phyloP scores from a whole-genome alignment of 805 yeast genomes.

The Myxozyma melibiosi region DNA sequence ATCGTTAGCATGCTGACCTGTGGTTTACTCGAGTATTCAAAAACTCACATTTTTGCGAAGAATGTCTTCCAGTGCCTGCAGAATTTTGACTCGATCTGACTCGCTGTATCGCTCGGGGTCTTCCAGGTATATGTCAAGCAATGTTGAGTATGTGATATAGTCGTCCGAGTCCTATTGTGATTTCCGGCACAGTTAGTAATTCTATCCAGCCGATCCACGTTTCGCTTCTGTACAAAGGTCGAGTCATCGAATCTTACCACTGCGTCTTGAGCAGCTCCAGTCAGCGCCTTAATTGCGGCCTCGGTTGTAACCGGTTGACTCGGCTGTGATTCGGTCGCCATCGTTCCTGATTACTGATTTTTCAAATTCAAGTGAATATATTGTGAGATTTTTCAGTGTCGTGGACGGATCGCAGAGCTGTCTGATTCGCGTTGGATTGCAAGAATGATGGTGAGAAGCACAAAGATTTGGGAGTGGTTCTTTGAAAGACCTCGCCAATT shows the following conservation, averaged over 20 bases:
- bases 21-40: neutral
- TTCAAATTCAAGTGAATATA: no score
- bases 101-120: constrained; percentile 51
- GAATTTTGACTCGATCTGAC: constrained; percentile 54
- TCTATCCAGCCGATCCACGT: no score
- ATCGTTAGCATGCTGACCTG: neutral
- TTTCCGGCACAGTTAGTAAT: neutral
- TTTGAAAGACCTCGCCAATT: no score
- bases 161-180: constrained; percentile 52
- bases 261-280: constrained; percentile 30
- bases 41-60: constrained; percentile 41
- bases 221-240: no score
- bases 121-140: constrained; percentile 62
- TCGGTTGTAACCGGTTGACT: neutral
- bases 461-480: no score
- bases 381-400: no score
- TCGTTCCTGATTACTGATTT: no score
- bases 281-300: constrained; percentile 21
- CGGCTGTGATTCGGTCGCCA: constrained; percentile 8
- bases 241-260: constrained; percentile 18
- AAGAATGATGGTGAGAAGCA: no score
- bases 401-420: no score
- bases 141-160: constrained; percentile 69
- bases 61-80: constrained; percentile 50
- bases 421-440: no score